Base-by-base conservation (phyloP, 2,329 filamentous ascomycete species). In the Penicillium griseofulvum region DNA sequence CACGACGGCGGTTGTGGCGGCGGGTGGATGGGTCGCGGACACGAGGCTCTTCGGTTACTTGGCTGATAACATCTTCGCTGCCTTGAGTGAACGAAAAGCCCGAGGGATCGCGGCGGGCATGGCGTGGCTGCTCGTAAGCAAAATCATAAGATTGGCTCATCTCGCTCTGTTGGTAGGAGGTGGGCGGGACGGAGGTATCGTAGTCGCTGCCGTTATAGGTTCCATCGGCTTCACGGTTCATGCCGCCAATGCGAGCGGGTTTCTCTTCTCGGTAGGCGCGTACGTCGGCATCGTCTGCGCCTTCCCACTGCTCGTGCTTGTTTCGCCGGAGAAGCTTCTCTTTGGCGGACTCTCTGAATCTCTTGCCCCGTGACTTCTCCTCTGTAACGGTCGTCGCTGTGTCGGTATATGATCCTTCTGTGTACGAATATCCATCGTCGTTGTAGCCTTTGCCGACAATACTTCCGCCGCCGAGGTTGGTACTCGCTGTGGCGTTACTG, bases 251-350 rank as follows among this genome's bases (percentile, higher is more conserved):
- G 49, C 89, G 83, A 0, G 93, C 93, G 2, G 91, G 80, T 71
- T 87, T 90, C 76, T 97, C 93, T 68, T 91, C 83, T 24, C 92
- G 89, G 78, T 97, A 97, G 33, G 85, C 85, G 55, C 88, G 85
- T 53, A 97, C 83, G 57, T 94, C 87, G 44, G 84, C 78, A 64
- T 86, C 79, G 24, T 83, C 86, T 49, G 80, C 80, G 37, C 80
- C 81, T 70, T 89, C 87, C 65, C 85, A 81, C 66, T 79, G 77
- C 66, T 78, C 78, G 51, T 77, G 74, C 62, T 76, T 74, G 60
- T 72, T 67, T 58, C 68, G 65, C 11, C 71, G 69, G 16, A 71
- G 61, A 6, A 73, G 57, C 38, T 74, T 76, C 57, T 73, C 67
- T 52, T 73, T 73, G 45, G 69, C 71, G 10, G 59, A 63, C 36